Evolutionary conservation across 345 rosid species (phyloP).

Genomic region (Clarkia xantiana): DNA sequence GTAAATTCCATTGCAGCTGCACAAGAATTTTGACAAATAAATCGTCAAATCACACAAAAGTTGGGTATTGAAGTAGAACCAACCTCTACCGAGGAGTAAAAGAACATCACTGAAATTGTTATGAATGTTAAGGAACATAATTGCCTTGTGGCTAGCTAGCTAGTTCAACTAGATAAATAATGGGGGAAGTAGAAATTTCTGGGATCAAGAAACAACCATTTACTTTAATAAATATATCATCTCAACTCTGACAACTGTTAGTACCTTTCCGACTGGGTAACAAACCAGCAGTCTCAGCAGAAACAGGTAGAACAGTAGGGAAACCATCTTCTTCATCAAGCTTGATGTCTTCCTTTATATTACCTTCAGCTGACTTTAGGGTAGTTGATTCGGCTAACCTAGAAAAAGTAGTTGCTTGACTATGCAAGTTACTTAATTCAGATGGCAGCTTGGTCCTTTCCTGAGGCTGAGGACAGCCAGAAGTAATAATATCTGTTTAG

Average conservation of each 20-base stretch:
- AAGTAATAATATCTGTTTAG: background rate
- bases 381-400: slow-evolving; percentile 42
- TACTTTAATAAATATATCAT: background rate
- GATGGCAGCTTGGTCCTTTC: slow-evolving; percentile 17
- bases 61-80: too few species aligned
- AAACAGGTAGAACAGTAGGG: slow-evolving; percentile 52
- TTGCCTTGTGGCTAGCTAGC: too few species aligned
- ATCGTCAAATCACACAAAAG: too few species aligned
- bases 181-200: too few species aligned
- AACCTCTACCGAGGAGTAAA: too few species aligned
- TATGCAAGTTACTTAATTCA: slow-evolving; percentile 29
- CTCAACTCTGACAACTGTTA: background rate
- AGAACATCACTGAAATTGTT: too few species aligned
- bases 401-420: slow-evolving; percentile 57
- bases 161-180: too few species aligned
- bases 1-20: too few species aligned
- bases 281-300: slow-evolving; percentile 76
- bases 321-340: slow-evolving; percentile 18
- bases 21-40: too few species aligned
- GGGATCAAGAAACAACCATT: slow-evolving; percentile 1
- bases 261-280: slow-evolving; percentile 51
- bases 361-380: slow-evolving; percentile 15
- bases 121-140: too few species aligned
- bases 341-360: slow-evolving; percentile 13
- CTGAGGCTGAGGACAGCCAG: slow-evolving; percentile 13